Evolutionary conservation across 768 basidiomycete genomes (phyloP).

Genomic region (Cystofilobasidium ferigula): DNA sequence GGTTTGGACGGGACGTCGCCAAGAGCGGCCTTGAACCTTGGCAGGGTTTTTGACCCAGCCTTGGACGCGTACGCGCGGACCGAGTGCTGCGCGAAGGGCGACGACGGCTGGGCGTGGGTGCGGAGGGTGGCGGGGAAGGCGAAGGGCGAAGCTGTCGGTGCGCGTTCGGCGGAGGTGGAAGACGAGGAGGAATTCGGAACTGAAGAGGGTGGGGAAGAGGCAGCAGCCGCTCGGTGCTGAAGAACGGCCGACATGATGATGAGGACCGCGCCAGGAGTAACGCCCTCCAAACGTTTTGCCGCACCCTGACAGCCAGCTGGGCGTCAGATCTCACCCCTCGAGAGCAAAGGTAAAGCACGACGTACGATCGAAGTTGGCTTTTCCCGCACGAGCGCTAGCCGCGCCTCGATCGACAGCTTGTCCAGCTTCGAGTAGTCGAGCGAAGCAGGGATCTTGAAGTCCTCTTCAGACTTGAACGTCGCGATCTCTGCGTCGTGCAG

Average conservation of each 20-base stretch:
- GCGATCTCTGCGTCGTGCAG: conserved; percentile 68
- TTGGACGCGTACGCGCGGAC: too few relatives aligned
- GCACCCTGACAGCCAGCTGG: conserved; percentile 52
- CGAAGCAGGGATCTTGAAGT: conserved; percentile 53
- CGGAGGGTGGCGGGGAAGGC: too few relatives aligned
- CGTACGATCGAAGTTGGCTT: conserved; percentile 60
- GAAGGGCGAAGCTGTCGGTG: too few relatives aligned
- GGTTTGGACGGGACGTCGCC: too few relatives aligned
- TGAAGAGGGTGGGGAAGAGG: not conserved
- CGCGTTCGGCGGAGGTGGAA: too few relatives aligned
- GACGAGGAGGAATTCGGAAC: too few relatives aligned
- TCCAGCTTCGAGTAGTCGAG: conserved; percentile 58
- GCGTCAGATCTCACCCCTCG: not conserved
- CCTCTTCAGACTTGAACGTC: conserved; percentile 65
- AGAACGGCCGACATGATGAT: conserved; percentile 15
- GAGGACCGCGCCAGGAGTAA: conserved; percentile 52
- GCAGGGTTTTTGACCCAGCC: too few relatives aligned
- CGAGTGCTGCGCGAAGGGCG: too few relatives aligned
- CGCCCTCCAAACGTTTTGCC: conserved; percentile 84
- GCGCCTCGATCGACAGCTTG: conserved; percentile 66
- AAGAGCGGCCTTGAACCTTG: too few relatives aligned
- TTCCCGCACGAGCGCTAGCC: conserved; percentile 51
- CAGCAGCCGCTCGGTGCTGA: not conserved
- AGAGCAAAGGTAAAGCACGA: conserved; percentile 1
- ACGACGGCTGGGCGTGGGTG: too few relatives aligned